Percentiles rank a stretch among this genome's conserved stretches.
phyloP scores from a whole-genome alignment of 345 rosid genomes.

The Hibiscus syriacus region DNA sequence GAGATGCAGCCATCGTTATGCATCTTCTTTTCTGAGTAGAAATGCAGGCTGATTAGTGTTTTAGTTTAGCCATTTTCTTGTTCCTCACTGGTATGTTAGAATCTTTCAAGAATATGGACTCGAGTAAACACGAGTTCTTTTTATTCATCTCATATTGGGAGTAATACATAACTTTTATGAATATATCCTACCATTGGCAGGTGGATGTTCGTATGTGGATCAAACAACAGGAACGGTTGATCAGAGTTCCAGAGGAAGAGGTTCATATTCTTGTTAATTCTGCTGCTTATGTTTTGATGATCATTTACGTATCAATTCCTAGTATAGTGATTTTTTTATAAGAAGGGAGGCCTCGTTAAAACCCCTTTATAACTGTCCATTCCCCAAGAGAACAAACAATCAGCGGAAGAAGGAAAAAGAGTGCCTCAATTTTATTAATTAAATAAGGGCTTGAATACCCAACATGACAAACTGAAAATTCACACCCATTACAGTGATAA shows the following conservation, averaged over 20 bases:
- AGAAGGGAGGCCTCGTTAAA: too few species aligned
- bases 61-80: not conserved
- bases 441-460: too few species aligned
- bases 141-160: not conserved
- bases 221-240: conserved; percentile 56
- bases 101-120: not conserved
- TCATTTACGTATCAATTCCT: not conserved
- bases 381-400: too few species aligned
- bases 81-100: not conserved
- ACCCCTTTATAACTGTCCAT: too few species aligned
- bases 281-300: not conserved
- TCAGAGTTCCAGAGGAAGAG: conserved; percentile 72
- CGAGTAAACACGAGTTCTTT: not conserved
- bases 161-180: conserved; percentile 7
- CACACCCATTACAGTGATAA: too few species aligned
- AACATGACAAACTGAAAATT: too few species aligned
- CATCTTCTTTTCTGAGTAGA: not conserved
- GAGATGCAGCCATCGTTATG: not conserved
- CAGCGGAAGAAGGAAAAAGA: too few species aligned
- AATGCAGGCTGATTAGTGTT: not conserved
- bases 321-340: not conserved
- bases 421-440: too few species aligned
- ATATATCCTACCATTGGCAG: conserved; percentile 26
- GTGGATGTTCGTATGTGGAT: conserved; percentile 78
- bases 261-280: conserved; percentile 27